Evolutionary conservation across 2,329 filamentous ascomycete genomes (phyloP).

Genomic region (Fusarium sp.): DNA sequence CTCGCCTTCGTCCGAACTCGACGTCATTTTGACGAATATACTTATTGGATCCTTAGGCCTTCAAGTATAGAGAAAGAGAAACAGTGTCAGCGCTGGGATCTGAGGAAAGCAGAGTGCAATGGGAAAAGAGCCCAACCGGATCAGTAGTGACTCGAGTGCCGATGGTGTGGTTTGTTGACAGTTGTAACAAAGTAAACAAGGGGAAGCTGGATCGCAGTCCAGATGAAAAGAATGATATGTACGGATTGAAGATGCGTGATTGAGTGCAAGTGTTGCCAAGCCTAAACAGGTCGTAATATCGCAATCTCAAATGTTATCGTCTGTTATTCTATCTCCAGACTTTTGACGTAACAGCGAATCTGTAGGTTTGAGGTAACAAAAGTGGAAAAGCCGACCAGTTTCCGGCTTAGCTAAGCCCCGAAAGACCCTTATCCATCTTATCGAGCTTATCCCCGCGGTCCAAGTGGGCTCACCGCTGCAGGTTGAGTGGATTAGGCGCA

Average conservation of each 20-base stretch:
- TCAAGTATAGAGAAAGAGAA: constrained; percentile 38
- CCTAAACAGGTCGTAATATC: constrained; percentile 2
- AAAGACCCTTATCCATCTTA: constrained; percentile 40
- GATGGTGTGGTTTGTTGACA: constrained; percentile 37
- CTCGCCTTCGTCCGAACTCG: constrained; percentile 87
- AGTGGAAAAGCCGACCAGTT: constrained; percentile 27
- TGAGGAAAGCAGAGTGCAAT: constrained; percentile 45
- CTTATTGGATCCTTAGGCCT: constrained; percentile 35
- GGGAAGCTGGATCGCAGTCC: constrained; percentile 19
- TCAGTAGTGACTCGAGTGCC: constrained; percentile 54
- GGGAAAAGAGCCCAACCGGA: constrained; percentile 58
- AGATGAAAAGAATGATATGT: constrained; percentile 8
- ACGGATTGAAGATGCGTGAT: constrained; percentile 3
- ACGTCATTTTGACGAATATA: constrained; percentile 53
- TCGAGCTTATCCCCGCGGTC: constrained; percentile 34
- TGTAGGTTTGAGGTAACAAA: constrained; percentile 17
- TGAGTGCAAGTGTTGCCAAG: constrained; percentile 11
- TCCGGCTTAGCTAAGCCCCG: constrained; percentile 44
- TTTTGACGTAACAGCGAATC: constrained; percentile 40
- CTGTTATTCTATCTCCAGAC: constrained; percentile 28
- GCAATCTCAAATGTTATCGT: constrained; percentile 17
- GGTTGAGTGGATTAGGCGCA: constrained; percentile 11
- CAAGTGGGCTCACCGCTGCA: constrained; percentile 33
- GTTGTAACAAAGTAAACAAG: constrained; percentile 11
- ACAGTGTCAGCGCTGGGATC: constrained; percentile 54